These are phyloP conservation scores for Xylaria sp. DNA, from an alignment of 2,329 filamentous ascomycete genomes.

Conservation along the genomic window DNA sequence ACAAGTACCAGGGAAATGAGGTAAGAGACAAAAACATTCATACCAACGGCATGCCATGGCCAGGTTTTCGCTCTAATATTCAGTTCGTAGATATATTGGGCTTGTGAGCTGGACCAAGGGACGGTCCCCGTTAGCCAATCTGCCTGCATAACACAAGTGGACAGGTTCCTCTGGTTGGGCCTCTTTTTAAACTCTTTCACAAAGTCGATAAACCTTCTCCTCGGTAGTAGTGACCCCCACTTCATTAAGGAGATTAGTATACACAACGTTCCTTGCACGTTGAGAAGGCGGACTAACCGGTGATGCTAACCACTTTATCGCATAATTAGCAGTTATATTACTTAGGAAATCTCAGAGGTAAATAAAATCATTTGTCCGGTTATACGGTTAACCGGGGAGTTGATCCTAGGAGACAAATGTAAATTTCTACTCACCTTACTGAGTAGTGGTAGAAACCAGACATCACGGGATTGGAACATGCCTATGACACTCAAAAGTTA, in stretches of 20 bases:
- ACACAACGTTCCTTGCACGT: not conserved
- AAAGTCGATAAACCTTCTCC: not conserved
- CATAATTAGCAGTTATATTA: not conserved
- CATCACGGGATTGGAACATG: constrained; percentile 2
- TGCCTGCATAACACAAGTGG: not conserved
- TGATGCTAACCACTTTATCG: constrained; percentile 6
- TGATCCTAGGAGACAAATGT: not conserved
- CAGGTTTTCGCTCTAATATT: not conserved
- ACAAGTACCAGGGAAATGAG: not conserved
- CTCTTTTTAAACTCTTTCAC: not conserved
- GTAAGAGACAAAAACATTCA: not conserved
- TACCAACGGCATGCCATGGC: constrained; percentile 25
- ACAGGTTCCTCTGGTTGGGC: not conserved
- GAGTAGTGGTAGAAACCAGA: constrained; percentile 12
- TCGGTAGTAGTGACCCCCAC: not conserved
- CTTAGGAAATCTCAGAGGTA: not conserved
- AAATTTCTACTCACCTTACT: not conserved
- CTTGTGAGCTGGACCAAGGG: not conserved
- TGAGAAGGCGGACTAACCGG: not conserved
- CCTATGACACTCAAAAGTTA: constrained; percentile 10
- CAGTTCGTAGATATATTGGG: not conserved
- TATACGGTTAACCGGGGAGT: not conserved
- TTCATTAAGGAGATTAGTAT: constrained; percentile 7
- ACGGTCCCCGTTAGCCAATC: not conserved
- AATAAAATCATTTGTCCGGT: not conserved